phyloP scores from a whole-genome alignment of 2,329 filamentous ascomycete genomes.

The Dothiorella sarmentorum region DNA sequence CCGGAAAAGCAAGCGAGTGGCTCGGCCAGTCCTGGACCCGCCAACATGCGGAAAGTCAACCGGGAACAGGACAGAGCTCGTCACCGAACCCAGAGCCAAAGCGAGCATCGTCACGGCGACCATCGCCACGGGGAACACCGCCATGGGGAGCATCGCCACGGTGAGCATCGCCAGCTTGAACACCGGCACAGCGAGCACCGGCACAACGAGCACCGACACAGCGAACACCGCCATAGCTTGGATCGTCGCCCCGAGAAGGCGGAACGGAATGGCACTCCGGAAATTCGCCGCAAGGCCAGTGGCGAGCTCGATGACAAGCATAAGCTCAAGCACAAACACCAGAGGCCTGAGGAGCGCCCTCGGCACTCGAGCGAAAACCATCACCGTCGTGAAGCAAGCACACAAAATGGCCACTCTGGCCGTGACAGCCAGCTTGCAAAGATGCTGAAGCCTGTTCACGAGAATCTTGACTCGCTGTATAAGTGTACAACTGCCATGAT shows the following conservation, averaged over 20 bases:
- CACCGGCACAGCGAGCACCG: conserved; percentile 38
- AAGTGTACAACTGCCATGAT: conserved; percentile 61
- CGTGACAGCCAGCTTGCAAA: conserved; percentile 40
- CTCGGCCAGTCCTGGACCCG: conserved; percentile 68
- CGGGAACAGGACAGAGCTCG: conserved; percentile 37
- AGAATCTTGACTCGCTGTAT: conserved; percentile 58
- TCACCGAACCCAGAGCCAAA: conserved; percentile 27
- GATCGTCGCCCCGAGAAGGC: conserved; percentile 37
- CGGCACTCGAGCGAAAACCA: conserved; percentile 24
- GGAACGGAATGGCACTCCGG: conserved; percentile 42
- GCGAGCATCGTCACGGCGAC: conserved; percentile 12
- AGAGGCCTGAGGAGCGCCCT: conserved; percentile 51
- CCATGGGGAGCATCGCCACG: conserved; percentile 38
- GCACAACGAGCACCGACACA: conserved; percentile 38
- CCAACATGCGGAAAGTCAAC: conserved; percentile 34
- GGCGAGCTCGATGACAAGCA: conserved; percentile 52
- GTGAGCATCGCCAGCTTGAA: conserved; percentile 39
- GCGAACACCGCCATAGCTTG: conserved; percentile 36
- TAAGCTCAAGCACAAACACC: conserved; percentile 43
- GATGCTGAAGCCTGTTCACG: conserved; percentile 55
- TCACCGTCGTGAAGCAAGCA: conserved; percentile 25
- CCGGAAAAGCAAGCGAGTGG: conserved; percentile 56
- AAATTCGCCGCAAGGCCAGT: conserved; percentile 42
- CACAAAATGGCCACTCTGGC: neutral
- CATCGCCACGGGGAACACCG: conserved; percentile 34